Evolutionary conservation across 257 asterid genomes (phyloP).

Genomic region (Penstemon barbatus): DNA sequence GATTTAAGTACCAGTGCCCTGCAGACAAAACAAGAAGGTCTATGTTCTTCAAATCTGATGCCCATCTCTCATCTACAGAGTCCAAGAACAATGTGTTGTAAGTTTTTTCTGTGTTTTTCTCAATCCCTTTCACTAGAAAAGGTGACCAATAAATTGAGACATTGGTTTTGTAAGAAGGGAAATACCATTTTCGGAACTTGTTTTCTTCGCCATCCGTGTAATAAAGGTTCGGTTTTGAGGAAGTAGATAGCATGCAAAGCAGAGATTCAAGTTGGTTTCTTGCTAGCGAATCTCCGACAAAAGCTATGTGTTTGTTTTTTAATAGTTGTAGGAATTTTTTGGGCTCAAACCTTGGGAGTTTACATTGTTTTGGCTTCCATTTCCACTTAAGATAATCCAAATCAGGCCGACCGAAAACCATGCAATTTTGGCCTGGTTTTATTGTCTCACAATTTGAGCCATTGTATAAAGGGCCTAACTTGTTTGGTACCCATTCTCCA

Average conservation of each 20-base stretch:
- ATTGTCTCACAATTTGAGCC: slow-evolving; percentile 70
- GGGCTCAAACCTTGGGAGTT: slow-evolving; percentile 64
- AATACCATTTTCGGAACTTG: slow-evolving; percentile 64
- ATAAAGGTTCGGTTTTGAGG: slow-evolving; percentile 49
- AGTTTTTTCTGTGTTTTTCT: slow-evolving; percentile 37
- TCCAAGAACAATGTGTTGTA: slow-evolving; percentile 56
- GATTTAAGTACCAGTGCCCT: slow-evolving; percentile 76
- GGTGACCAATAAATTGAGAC: slow-evolving; percentile 85
- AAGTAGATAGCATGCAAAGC: slow-evolving; percentile 60
- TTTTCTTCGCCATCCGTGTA: slow-evolving; percentile 52
- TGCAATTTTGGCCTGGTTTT: slow-evolving; percentile 72
- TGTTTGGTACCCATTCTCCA: slow-evolving; percentile 58
- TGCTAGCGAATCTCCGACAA: slow-evolving; percentile 86
- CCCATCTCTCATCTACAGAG: slow-evolving; percentile 62
- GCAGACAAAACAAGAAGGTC: slow-evolving; percentile 56
- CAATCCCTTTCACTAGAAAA: slow-evolving; percentile 65
- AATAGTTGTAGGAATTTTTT: slow-evolving; percentile 49
- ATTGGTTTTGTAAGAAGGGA: slow-evolving; percentile 45
- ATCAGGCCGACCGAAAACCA: slow-evolving; percentile 65
- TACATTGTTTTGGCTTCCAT: slow-evolving; percentile 66
- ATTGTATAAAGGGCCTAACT: slow-evolving; percentile 55
- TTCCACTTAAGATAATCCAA: slow-evolving; percentile 57
- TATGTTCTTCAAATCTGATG: slow-evolving; percentile 37
- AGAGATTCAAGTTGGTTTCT: slow-evolving; percentile 79
- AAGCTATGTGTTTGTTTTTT: slow-evolving; percentile 58